A percentile compares a stretch with the other conserved stretches of the same genome.
These are phyloP conservation scores for Pleurotus sapidus DNA, from an alignment of 768 basidiomycete genomes.

Conservation along the genomic window DNA sequence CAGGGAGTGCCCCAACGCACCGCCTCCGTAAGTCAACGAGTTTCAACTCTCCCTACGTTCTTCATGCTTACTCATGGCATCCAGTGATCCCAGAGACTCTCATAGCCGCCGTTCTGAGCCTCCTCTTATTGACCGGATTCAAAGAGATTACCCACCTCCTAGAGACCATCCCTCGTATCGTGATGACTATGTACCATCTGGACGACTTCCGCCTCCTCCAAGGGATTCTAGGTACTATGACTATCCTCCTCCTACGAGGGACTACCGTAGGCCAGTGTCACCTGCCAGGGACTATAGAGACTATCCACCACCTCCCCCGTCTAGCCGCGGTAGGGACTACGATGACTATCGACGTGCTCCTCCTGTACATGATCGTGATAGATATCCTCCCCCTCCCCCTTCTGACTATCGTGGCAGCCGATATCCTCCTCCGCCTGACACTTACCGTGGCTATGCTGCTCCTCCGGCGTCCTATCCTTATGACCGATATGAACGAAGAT, in stretches of 20 bases:
- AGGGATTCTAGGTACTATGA: constrained; percentile 58
- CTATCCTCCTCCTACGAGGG: constrained; percentile 52
- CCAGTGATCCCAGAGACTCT: constrained; percentile 24
- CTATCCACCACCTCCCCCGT: constrained; percentile 43
- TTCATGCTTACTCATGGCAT: constrained; percentile 3
- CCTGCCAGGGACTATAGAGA: constrained; percentile 70
- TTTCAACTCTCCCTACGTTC: constrained; percentile 23
- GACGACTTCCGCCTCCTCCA: constrained; percentile 38
- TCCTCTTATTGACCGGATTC: constrained; percentile 56
- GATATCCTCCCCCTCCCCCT: constrained; percentile 49
- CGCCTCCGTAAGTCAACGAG: constrained; percentile 39
- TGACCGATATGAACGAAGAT: constrained; percentile 61
- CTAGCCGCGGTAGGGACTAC: constrained; percentile 53
- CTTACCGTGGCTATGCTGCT: constrained; percentile 51
- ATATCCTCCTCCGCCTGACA: constrained; percentile 51
- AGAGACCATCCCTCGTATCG: constrained; percentile 40
- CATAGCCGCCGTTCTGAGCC: constrained; percentile 44
- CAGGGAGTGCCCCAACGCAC: constrained; percentile 70
- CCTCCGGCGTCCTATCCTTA: constrained; percentile 49
- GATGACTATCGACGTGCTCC: constrained; percentile 64
- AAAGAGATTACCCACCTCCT: constrained; percentile 49
- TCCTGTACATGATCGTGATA: constrained; percentile 42
- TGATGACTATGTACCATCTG: constrained; percentile 52
- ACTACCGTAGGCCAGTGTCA: constrained; percentile 58
- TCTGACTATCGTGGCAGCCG: constrained; percentile 54